Base-by-base conservation (phyloP, 306 rosid genomes). In the Cicer yamashitae region DNA sequence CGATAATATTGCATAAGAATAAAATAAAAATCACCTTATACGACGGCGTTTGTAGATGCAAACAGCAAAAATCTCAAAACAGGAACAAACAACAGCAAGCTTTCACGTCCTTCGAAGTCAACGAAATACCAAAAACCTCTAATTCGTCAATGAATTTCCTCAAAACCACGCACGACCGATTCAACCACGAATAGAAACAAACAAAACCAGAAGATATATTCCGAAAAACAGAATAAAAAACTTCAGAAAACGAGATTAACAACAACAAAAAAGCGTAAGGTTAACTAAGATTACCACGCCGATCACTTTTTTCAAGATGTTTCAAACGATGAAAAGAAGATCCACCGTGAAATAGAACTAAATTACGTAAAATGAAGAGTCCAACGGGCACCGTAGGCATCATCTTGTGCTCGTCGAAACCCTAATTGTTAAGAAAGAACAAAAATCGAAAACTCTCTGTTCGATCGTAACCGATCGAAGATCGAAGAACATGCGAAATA, bases 231-330 rank as follows among this genome's bases (percentile, higher is more conserved):
- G 14, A 64, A 70, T 3, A 46, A 54, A 67, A 39, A 71, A 15
- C 3, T 22, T 14, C 54, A 65, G 12, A 68, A 30, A 71, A 82
- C 10, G 50, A 40, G 6, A 11, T 6, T 18, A 20, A 71, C 67
- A 34, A 3, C 2, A 34, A 79, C 37, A 30, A 53, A 67, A 72
- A 6, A 47, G 22, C 84, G 73, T 57, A 64, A 80, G 67, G 97
- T 87, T 84, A 91, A 88, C 94, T 87, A 88, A 93, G 96, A 89
- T 86, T 93, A 85, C 94, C 96, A 71, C 96, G 98, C 78, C 94
- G 88, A 86, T 93, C 91, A 80, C 97, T 63, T 41, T 88, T 89
- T 70, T 87, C 86, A 10, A 91, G 91, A 84, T 73, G 88, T 81
- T 93, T 89, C 67, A 87, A 82, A 91, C 96, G 94, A 83, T 85